Base-by-base conservation (phyloP, 495 filamentous ascomycete genomes). In the Penicillium waksmanii region DNA sequence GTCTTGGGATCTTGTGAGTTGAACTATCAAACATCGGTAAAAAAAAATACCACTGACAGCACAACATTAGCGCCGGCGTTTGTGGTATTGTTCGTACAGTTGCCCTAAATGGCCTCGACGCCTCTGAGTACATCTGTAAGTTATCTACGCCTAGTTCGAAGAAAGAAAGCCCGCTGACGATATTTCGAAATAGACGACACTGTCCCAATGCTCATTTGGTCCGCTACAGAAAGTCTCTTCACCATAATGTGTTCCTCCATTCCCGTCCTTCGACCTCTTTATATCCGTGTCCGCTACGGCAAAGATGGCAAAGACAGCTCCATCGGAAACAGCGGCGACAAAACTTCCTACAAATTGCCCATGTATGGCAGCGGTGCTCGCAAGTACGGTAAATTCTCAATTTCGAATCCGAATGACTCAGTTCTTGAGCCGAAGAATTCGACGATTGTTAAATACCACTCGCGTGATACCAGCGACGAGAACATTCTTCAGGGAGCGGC, bases 31-130 rank as follows among this genome's bases (percentile, higher is more conserved):
- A 27, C n/a, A 6, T n/a, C 27, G 3, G 17, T 43, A 17, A 17
- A 1, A 1, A 17, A 17, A 1, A 1, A 18, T n/a, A 31, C 1
- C 18, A n/a, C 52, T 57, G 3, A 53, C 47, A 23, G 12, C 31
- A 18, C 25, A 43, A 3, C 12, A 31, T 7, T 40, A 72, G 69
- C 48, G 69, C 69, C 31, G 66, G 66, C 31, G 51, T 70, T 35
- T 72, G 69, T 53, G 69, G 69, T 5, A 72, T 72, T 38, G 61
- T 72, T 15, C 64, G 69, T 23, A 72, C 67, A 5, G 61, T 66
- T 0, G 69, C 64, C 7, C 40, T 69, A 17, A 53, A 50, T 5
- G 69, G 65, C 23, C 31, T 72, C 11, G 58, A 64, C 9, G 58
- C 65, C 11, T 57, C 61, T 8, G 65, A 72, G 38, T 72, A 72